These are phyloP conservation scores for Pogostemon cablin DNA, from an alignment of 257 asterid species.

Conservation along the genomic window DNA sequence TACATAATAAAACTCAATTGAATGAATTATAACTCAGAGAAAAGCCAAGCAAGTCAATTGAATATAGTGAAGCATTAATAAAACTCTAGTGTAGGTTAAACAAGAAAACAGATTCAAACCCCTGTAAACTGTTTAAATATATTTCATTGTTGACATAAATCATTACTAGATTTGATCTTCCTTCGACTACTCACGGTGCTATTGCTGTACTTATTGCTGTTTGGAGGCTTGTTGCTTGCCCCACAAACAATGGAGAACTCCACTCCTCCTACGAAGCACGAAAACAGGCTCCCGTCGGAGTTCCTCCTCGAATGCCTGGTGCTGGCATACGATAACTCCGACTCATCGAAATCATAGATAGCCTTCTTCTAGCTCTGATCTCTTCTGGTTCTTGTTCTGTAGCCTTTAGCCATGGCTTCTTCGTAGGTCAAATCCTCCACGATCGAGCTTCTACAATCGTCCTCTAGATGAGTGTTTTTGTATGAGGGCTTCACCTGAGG, in stretches of 20 bases:
- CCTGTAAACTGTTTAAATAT: background rate
- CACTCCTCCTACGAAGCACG: slow-evolving; percentile 64
- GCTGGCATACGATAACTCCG: slow-evolving; percentile 32
- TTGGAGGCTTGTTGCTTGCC: slow-evolving; percentile 30
- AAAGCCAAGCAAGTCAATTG: slow-evolving; percentile 2
- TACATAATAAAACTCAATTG: background rate
- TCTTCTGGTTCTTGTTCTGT: slow-evolving; percentile 30
- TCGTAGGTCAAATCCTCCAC: slow-evolving; percentile 63
- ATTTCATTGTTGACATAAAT: slow-evolving; percentile 37
- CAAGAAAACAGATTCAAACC: background rate
- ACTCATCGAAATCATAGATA: slow-evolving; percentile 21
- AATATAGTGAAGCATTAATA: background rate
- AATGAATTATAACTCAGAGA: background rate
- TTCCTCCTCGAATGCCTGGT: slow-evolving; percentile 40
- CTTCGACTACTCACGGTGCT: slow-evolving; percentile 32
- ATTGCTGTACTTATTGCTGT: slow-evolving; percentile 28
- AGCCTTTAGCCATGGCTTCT: slow-evolving; percentile 67
- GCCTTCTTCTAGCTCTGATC: slow-evolving; percentile 38
- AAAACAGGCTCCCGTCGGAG: slow-evolving; percentile 49
- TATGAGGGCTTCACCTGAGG: background rate
- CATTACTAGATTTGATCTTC: slow-evolving; percentile 40
- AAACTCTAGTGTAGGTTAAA: background rate
- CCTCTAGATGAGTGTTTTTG: slow-evolving; percentile 8
- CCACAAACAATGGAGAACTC: slow-evolving; percentile 78
- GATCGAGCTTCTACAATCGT: slow-evolving; percentile 50